These are phyloP conservation scores for Colletotrichum lentis DNA, from an alignment of 2,329 filamentous ascomycete species.

Conservation along the genomic window DNA sequence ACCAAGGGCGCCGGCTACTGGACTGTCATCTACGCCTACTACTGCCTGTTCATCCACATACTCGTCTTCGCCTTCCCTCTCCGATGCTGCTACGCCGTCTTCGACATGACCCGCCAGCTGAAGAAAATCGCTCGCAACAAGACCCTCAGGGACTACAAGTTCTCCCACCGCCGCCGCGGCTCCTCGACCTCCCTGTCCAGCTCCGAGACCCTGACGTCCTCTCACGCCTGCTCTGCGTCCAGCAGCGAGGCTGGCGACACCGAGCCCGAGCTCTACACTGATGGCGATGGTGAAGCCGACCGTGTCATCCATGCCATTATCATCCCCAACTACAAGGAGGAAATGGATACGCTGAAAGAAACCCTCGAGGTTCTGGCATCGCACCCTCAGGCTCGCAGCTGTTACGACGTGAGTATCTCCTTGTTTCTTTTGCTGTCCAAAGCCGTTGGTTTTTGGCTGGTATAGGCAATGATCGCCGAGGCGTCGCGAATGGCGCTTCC, in stretches of 20 bases:
- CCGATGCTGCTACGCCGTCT: conserved; percentile 68
- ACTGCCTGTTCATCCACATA: conserved; percentile 70
- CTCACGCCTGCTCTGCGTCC: conserved; percentile 57
- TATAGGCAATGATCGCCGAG: background rate
- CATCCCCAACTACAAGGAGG: conserved; percentile 79
- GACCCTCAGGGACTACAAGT: conserved; percentile 58
- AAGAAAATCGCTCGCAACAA: conserved; percentile 56
- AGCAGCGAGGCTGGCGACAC: conserved; percentile 62
- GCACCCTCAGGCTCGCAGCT: conserved; percentile 68
- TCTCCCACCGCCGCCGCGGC: conserved; percentile 57
- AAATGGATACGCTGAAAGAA: conserved; percentile 71
- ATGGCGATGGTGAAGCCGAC: conserved; percentile 54
- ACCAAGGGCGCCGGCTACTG: conserved; percentile 57
- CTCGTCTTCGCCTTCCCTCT: conserved; percentile 70
- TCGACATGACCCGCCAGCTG: conserved; percentile 63
- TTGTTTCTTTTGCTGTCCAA: background rate
- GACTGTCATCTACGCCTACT: conserved; percentile 68
- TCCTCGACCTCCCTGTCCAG: conserved; percentile 65
- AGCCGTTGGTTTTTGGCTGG: background rate
- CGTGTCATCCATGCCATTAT: conserved; percentile 71
- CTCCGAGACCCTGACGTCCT: conserved; percentile 61
- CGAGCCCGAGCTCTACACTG: conserved; percentile 57
- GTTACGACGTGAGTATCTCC: conserved; percentile 71
- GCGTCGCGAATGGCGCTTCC: background rate
- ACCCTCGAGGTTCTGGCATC: conserved; percentile 74